Evolutionary conservation across 2,329 filamentous ascomycete genomes (phyloP).

Genomic region (Sarocladium brachiariae): DNA sequence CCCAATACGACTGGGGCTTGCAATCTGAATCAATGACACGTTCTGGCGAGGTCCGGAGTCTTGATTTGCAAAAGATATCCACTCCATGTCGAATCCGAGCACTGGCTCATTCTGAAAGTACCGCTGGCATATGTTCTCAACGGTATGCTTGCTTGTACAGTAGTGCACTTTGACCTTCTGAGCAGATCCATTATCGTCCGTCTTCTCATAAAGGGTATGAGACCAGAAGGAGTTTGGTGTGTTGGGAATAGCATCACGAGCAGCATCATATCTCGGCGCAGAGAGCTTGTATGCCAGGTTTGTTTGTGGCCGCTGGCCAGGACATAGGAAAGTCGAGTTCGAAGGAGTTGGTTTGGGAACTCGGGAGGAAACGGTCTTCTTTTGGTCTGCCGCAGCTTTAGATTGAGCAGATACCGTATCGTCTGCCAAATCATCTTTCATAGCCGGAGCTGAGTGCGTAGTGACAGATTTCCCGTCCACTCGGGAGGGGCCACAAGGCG

Average conservation of each 20-base stretch:
- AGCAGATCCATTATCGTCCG: slow-evolving; percentile 31
- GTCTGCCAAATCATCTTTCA: too few relatives aligned
- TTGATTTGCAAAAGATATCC: slow-evolving; percentile 50
- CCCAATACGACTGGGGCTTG: slow-evolving; percentile 66
- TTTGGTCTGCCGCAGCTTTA: too few relatives aligned
- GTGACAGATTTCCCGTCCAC: too few relatives aligned
- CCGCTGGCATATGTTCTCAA: slow-evolving; percentile 57
- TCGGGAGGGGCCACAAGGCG: too few relatives aligned
- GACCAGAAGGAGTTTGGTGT: slow-evolving; percentile 57
- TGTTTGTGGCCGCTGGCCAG: slow-evolving; percentile 27
- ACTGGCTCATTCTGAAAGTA: slow-evolving; percentile 64
- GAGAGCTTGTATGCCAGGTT: slow-evolving; percentile 40
- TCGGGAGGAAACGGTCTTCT: too few relatives aligned
- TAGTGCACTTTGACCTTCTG: slow-evolving; percentile 66
- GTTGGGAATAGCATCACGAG: slow-evolving; percentile 37
- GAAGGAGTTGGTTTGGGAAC: background rate
- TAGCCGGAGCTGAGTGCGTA: too few relatives aligned
- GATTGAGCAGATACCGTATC: background rate
- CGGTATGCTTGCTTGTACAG: slow-evolving; percentile 59
- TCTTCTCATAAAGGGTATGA: slow-evolving; percentile 58
- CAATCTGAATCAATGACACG: slow-evolving; percentile 77
- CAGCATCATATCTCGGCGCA: slow-evolving; percentile 37
- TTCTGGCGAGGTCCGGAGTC: slow-evolving; percentile 53
- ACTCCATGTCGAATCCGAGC: slow-evolving; percentile 88
- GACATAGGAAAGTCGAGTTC: background rate